Evolutionary conservation across 1,284 basidiomycete genomes (phyloP).

Genomic region (Fomes fomentarius): DNA sequence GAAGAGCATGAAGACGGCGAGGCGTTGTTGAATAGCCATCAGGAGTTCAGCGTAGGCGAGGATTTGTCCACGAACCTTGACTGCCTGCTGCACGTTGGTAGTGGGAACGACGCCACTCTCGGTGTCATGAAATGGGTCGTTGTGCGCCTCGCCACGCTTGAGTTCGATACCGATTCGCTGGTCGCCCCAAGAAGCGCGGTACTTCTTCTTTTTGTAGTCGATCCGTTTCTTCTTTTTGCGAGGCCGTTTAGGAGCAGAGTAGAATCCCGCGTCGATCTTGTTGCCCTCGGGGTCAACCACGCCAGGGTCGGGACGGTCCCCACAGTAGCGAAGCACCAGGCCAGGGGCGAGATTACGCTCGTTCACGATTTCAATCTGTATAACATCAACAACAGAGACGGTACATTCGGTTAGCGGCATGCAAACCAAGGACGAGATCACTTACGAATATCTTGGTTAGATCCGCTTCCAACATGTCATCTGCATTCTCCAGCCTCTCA

Average conservation of each 20-base stretch:
- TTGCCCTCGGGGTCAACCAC: not conserved
- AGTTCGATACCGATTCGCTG: constrained; percentile 2
- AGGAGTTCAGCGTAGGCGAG: not conserved
- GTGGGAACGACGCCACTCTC: not conserved
- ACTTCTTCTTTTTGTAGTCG: not conserved
- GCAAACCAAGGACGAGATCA: no score
- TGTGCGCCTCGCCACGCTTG: not conserved
- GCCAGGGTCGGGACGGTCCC: not conserved
- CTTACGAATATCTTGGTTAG: no score
- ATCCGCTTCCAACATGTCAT: no score
- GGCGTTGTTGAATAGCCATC: constrained; percentile 10
- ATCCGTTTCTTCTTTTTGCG: not conserved
- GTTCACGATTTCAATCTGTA: not conserved
- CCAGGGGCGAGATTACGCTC: not conserved
- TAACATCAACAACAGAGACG: not conserved
- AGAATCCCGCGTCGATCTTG: not conserved
- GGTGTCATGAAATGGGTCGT: not conserved
- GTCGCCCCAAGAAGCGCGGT: not conserved
- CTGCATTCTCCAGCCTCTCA: no score
- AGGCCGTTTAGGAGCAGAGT: not conserved
- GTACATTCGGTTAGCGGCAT: no score
- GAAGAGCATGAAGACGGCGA: constrained; percentile 4
- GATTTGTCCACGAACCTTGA: not conserved
- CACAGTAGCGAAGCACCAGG: not conserved
- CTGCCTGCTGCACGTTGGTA: not conserved